A percentile compares a stretch with the other conserved stretches of the same genome.
Evolutionary conservation across 1,284 basidiomycete species (phyloP).

Genomic region (Boletus hoseneyae): DNA sequence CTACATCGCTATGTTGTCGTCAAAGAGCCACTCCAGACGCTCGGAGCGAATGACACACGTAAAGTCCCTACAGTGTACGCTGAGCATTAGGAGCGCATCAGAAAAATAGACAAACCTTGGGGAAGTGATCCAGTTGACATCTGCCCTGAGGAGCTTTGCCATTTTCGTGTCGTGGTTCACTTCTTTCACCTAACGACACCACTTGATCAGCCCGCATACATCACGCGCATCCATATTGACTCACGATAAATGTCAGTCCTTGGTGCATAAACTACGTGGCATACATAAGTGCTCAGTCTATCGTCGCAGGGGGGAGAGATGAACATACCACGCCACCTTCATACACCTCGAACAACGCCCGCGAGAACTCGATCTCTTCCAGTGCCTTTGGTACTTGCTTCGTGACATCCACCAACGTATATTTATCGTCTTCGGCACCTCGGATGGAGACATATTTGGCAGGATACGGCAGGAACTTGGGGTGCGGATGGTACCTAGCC

Average conservation of each 20-base stretch:
- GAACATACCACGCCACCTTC: conserved; percentile 68
- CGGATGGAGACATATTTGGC: conserved; percentile 73
- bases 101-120: conserved; percentile 51
- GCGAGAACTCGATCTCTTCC: conserved; percentile 84
- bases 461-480: conserved; percentile 77
- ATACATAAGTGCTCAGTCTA: conserved; percentile 1
- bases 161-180: conserved; percentile 78
- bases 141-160: conserved; percentile 66
- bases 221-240: conserved; percentile 8
- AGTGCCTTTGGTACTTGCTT: conserved; percentile 50
- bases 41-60: conserved; percentile 45
- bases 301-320: background rate
- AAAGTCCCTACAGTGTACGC: conserved; percentile 52
- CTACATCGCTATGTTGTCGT: conserved; percentile 57
- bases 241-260: conserved; percentile 70
- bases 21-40: background rate
- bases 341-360: conserved; percentile 84
- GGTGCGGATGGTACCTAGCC: conserved; percentile 74
- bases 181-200: conserved; percentile 61
- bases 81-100: conserved; percentile 1
- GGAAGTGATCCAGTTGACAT: conserved; percentile 83
- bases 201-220: conserved; percentile 6
- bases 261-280: conserved; percentile 74
- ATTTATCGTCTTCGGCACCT: conserved; percentile 76
- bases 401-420: conserved; percentile 70